Evolutionary conservation across 2,329 filamentous ascomycete genomes (phyloP), one percentile per base, ranked within the genome.

Genomic region (Macroventuria anomochaeta): DNA sequence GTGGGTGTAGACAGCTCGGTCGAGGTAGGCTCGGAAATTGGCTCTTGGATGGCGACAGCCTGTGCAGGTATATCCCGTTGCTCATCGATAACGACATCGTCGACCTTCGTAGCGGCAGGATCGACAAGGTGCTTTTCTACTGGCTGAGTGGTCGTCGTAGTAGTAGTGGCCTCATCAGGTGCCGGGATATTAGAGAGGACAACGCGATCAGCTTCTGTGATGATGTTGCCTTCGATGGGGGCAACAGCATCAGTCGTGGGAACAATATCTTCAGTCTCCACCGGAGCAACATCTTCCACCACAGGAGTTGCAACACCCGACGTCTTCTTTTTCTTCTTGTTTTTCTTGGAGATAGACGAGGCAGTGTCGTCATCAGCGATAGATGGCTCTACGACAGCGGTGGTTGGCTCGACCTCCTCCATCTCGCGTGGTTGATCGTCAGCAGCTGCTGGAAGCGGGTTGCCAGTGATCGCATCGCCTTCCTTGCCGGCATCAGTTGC

Each of bases 271-370:
- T 13, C 37, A 13, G 23, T 7, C 11, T 37, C 40, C 4, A 29
- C 48, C 13, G 29, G 28, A 7, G 20, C 17, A 39, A 20, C n/a
- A 7, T 53, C 46, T n/a, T 50, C 41, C 3, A 34, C 17, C 4
- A 46, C 12, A 12, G 38, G 53, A 21, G 55, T 59, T 15, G 53
- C 46, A 18, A 40, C 10, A 11, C 40, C 53, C 17, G 63, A 60
- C 13, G 59, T 55, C 32, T 64, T 66, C 17, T 53, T 60, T 57
- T 67, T 69, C 60, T 68, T 70, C 29, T 57, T 64, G 31, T 54
- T 62, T 37, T 70, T 70, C 54, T 63, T 62, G 10, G 62, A 63
- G 3, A 40, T 32, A 1, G 59, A 47, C 11, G 51, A 21, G 3
- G 42, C 42, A 10, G 28, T 43, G 6, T 33, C 54, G 21, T 58